Evolutionary conservation across 805 yeast species (phyloP), one percentile per base, ranked within the genome.

Genomic region (Saccharomycopsis schoenii): DNA sequence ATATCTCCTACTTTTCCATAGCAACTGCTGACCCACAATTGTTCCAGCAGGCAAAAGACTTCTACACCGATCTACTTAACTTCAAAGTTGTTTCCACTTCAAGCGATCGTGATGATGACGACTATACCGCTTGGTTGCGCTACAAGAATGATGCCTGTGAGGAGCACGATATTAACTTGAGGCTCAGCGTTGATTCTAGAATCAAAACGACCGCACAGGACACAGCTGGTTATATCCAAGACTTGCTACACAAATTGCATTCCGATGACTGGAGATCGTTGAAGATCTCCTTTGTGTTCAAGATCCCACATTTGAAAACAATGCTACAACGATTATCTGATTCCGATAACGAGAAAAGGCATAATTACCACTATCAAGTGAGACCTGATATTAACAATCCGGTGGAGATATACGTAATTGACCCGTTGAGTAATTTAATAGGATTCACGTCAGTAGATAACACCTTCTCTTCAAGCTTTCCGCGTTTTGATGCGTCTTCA

Each of bases 391-490:
- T 83, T 56, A 74, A 86, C 60, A 81, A 80, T 60, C 96, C 97
- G 4, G 78, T 81, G 66, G 96, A 89, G 71, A 76, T 88, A 6
- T 89, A 86, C 71, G 80, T 84, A 8, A 70, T 87, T 29, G 97
- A 93, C 71, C 97, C 98, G 9, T 74, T 91, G 65, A 97, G 97
- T 19, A 81, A 83, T 66, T 72, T 91, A 36, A 71, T 92, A 56
- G 97, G 97, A 3, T 90, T 92, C 74, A 83, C 96, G 21, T 76
- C 85, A 1, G 74, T 80, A 39, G 69, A 69, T 25, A 84, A 86
- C 66, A 82, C 90, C 8, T 75, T 84, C 64, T 76, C 84, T 21
- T 71, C 81, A n/a, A 71, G 70, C 43, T 78, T 82, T 4, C 80
- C 80, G 8, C 36, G 58, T 24, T 2, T 61, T 14, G 51, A 54